These are phyloP conservation scores for Cyphellophora europaea DNA, from an alignment of 2,329 filamentous ascomycete genomes.

Conservation along the genomic window DNA sequence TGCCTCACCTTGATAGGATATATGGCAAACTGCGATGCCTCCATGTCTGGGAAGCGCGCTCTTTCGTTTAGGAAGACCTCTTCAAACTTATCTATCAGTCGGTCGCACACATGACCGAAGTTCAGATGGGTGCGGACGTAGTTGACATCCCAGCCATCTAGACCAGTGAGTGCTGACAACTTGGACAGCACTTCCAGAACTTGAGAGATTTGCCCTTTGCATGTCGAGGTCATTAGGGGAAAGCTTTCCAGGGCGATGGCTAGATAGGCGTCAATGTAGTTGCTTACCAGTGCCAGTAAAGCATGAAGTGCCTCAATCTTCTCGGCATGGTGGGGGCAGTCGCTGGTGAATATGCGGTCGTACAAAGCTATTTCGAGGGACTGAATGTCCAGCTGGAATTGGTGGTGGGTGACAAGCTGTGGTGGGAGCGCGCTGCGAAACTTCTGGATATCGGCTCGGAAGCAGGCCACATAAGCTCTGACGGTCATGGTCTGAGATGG, in stretches of 20 bases:
- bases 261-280: background rate
- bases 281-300: background rate
- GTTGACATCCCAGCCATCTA: background rate
- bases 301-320: background rate
- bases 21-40: slow-evolving; percentile 1
- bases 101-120: background rate
- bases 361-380: slow-evolving; percentile 21
- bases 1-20: slow-evolving; percentile 1
- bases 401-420: background rate
- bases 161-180: background rate
- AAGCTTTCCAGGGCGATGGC: background rate
- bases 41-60: background rate
- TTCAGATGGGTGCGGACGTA: background rate
- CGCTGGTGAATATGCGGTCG: background rate
- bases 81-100: background rate
- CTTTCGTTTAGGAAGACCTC: slow-evolving; percentile 1
- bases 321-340: background rate
- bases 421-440: background rate
- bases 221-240: background rate
- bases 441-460: background rate
- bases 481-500: background rate
- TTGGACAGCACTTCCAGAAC: background rate
- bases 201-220: background rate
- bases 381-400: slow-evolving; percentile 32
- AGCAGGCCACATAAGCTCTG: slow-evolving; percentile 1